Conservation (phyloP, 2,329 filamentous ascomycete species). For the Neoascochyta sp. region DNA sequence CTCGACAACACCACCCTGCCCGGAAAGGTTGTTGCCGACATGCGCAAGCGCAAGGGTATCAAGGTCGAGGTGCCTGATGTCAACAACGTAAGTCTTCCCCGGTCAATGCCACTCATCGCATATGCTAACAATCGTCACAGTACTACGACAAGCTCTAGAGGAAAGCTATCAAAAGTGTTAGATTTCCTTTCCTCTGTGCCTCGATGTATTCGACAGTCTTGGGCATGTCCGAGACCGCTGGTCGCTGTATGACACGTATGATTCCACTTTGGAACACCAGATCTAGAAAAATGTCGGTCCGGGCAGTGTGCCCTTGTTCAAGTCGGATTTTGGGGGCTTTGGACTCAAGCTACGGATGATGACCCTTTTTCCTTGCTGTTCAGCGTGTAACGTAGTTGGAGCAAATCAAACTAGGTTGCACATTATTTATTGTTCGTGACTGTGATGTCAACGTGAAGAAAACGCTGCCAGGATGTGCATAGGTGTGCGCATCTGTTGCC, state of each 20-base stretch:
- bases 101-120: background rate
- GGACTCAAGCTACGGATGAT: conserved; percentile 34
- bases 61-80: conserved; percentile 91
- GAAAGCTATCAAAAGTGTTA: conserved; percentile 44
- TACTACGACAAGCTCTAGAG: conserved; percentile 99
- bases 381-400: conserved; percentile 36
- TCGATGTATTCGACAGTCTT: conserved; percentile 33
- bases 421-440: no score
- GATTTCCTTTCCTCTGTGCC: conserved; percentile 41
- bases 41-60: conserved; percentile 99
- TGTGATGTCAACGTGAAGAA: no score
- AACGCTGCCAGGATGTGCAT: no score
- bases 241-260: conserved; percentile 34
- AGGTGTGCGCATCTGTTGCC: no score
- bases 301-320: conserved; percentile 30
- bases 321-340: conserved; percentile 26
- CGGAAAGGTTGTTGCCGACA: conserved; percentile 76
- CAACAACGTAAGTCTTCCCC: conserved; percentile 75
- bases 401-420: conserved; percentile 31
- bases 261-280: conserved; percentile 30
- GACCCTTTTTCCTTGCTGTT: conserved; percentile 35
- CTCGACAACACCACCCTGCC: conserved; percentile 79
- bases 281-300: conserved; percentile 38
- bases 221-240: conserved; percentile 35
- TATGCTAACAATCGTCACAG: conserved; percentile 52